Evolutionary conservation across 768 basidiomycete species (phyloP).

Genomic region (Leccinum subtestaceum): DNA sequence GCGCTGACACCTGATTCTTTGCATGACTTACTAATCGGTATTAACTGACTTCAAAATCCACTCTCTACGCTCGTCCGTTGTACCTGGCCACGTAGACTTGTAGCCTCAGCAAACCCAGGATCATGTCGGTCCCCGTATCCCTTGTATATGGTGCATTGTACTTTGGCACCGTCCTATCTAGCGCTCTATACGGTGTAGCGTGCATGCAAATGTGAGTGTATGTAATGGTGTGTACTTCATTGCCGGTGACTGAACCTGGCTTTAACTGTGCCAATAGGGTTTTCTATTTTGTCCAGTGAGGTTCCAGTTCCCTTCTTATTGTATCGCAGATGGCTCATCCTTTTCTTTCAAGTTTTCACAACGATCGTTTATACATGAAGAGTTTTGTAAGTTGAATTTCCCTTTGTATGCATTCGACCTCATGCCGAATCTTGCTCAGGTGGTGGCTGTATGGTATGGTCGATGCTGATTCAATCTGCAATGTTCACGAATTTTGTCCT

Average conservation of each 20-base stretch:
- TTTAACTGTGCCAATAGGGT: neutral
- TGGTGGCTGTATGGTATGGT: too few relatives aligned
- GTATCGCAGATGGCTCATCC: too few relatives aligned
- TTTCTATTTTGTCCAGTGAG: too few relatives aligned
- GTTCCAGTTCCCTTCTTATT: too few relatives aligned
- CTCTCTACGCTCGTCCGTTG: neutral
- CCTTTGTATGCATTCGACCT: too few relatives aligned
- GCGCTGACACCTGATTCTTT: neutral
- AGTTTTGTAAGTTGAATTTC: too few relatives aligned
- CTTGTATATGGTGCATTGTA: neutral
- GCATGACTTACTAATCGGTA: neutral
- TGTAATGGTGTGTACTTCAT: neutral
- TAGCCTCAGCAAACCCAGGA: neutral
- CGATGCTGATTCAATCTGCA: too few relatives aligned
- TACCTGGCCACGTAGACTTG: neutral
- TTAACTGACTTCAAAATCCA: neutral
- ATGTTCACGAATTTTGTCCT: too few relatives aligned
- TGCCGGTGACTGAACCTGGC: neutral
- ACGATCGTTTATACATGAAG: too few relatives aligned
- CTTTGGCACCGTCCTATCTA: neutral
- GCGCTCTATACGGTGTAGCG: neutral
- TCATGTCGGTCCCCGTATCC: neutral
- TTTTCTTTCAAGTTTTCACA: too few relatives aligned
- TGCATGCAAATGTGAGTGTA: neutral
- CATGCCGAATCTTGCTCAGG: too few relatives aligned